Base-by-base conservation (phyloP, 805 yeast genomes). In the Candida multigemmis region DNA sequence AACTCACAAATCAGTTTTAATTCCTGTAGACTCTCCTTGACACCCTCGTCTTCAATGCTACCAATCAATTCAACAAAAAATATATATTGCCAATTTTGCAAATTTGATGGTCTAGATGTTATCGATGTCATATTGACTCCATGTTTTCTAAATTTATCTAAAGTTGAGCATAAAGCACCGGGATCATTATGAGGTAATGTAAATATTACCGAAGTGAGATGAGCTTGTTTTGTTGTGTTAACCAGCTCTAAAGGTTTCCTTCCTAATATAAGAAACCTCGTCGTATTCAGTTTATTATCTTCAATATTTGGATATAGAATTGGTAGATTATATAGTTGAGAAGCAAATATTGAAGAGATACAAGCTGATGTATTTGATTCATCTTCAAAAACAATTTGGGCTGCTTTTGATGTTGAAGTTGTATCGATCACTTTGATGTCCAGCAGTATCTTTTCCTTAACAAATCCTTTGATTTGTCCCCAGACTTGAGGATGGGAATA, bases 401-500 rank as follows among this genome's bases (percentile, higher is more conserved):
- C 96, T 1, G 96, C 97, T 38, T 70, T 71, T 0, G 95, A 79
- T 0, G 97, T 89, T 0, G 96, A 84, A 2, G 68, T 62, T 2
- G 77, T 65, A 50, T 86, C 95, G 11, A 80, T 60, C 33, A 54
- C n/a, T n/a, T n/a, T n/a, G n/a, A n/a, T n/a, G n/a, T n/a, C n/a
- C n/a, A n/a, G n/a, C n/a, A 65, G 27, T 65, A 66, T 18, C 69
- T 40, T n/a, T 38, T 58, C 13, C 49, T 41, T 10, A 56, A 7
- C n/a, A n/a, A n/a, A 91, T 13, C 57, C 48, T 3, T 67, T 58
- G 26, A 83, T 77, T 48, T 89, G 98, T 7, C 96, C 93, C 98
- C 98, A 89, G 0, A 87, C 98, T 50, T 89, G 98, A 2, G 98
- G 96, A 53, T 89, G 98, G 3, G 96, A 82, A 55, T 82, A 83